Conservation (phyloP, 2,329 filamentous ascomycete species). For the Neonectria faginata region DNA sequence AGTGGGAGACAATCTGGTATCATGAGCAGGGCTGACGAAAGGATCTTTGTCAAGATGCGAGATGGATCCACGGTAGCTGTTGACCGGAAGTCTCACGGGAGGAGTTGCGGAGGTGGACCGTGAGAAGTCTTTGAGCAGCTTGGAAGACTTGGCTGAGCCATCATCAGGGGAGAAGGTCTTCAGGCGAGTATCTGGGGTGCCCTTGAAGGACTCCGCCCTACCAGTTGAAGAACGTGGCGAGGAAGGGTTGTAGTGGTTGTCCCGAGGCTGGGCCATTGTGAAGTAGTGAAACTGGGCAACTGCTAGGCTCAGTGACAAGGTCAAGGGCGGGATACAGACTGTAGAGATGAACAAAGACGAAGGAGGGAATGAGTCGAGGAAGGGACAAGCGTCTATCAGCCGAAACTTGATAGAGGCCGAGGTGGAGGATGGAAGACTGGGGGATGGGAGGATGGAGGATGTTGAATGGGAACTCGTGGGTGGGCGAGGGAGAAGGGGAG, state of each 20-base stretch:
- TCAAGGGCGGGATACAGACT: background rate
- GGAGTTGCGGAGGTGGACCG: slow-evolving; percentile 47
- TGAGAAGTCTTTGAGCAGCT: slow-evolving; percentile 50
- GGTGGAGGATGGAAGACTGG: slow-evolving; percentile 3
- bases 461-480: background rate
- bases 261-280: slow-evolving; percentile 56
- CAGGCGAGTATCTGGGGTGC: slow-evolving; percentile 73
- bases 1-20: slow-evolving; percentile 69
- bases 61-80: slow-evolving; percentile 41
- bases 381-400: background rate
- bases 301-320: background rate
- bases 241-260: slow-evolving; percentile 56
- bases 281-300: slow-evolving; percentile 5
- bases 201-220: slow-evolving; percentile 67
- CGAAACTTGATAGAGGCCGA: background rate
- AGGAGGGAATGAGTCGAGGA: background rate
- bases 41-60: slow-evolving; percentile 62
- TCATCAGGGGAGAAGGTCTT: slow-evolving; percentile 74
- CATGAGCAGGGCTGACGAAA: slow-evolving; percentile 58
- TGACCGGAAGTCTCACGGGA: slow-evolving; percentile 42
- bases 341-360: slow-evolving; percentile 3
- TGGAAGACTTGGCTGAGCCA: slow-evolving; percentile 57
- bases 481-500: background rate
- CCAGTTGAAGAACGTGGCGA: slow-evolving; percentile 66
- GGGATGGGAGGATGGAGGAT: slow-evolving; percentile 1